Conservation (phyloP, 2,329 filamentous ascomycete genomes). For the Pseudohalonectria lignicola region DNA sequence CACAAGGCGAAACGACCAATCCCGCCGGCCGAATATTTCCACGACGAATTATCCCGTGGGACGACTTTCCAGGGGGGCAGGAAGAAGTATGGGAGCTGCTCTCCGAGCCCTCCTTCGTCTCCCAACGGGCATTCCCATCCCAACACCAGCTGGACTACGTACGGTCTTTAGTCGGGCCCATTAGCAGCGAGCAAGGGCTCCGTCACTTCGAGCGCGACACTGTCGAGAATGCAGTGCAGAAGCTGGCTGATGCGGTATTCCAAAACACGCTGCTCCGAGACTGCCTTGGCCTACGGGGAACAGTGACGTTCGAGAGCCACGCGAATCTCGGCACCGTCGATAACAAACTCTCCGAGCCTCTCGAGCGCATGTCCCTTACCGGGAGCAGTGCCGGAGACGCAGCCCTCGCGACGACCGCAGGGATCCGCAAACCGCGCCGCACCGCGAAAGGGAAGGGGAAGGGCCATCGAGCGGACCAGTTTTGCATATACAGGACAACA, state of each 20-base stretch:
- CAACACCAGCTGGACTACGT: slow-evolving; percentile 21
- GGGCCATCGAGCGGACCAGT: slow-evolving; percentile 20
- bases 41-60: slow-evolving; percentile 22
- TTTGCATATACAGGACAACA: slow-evolving; percentile 15
- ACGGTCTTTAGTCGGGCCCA: slow-evolving; percentile 14
- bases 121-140: slow-evolving; percentile 17
- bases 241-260: slow-evolving; percentile 16
- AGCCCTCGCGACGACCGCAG: slow-evolving; percentile 1
- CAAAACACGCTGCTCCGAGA: slow-evolving; percentile 15
- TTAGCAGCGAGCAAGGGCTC: slow-evolving; percentile 23
- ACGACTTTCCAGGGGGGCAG: slow-evolving; percentile 18
- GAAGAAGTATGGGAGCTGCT: slow-evolving; percentile 19
- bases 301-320: slow-evolving; percentile 24
- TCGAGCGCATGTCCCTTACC: slow-evolving; percentile 13
- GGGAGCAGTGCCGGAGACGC: slow-evolving; percentile 3
- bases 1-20: no score
- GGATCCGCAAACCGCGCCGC: slow-evolving; percentile 6
- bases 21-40: slow-evolving; percentile 20
- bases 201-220: slow-evolving; percentile 19
- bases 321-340: slow-evolving; percentile 18
- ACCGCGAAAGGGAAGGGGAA: slow-evolving; percentile 12
- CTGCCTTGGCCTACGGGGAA: slow-evolving; percentile 18
- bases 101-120: slow-evolving; percentile 14
- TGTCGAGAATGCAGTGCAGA: slow-evolving; percentile 23
- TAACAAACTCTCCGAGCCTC: slow-evolving; percentile 11